Conservation (phyloP, 1,139 yeast genomes). For the Suhomyces ambrosiae region DNA sequence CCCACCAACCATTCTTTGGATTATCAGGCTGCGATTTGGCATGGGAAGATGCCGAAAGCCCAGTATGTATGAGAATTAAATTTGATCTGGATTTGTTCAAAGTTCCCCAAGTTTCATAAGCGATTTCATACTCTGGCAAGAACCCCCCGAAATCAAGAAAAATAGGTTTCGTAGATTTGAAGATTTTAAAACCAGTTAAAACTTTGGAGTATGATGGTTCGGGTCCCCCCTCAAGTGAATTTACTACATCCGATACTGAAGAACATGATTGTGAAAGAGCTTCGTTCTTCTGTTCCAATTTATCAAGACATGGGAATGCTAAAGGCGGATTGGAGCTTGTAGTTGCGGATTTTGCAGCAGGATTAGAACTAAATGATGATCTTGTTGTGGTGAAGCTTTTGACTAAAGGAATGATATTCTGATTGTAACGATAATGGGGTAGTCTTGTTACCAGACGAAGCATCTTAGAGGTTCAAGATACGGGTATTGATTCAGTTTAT, state of each 20-base stretch:
- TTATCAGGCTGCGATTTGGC: constrained; percentile 83
- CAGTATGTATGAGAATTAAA: constrained; percentile 83
- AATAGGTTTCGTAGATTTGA: constrained; percentile 57
- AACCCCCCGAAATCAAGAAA: constrained; percentile 81
- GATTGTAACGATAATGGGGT: background rate
- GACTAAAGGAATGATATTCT: background rate
- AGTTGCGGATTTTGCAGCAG: constrained; percentile 9
- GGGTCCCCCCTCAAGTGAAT: constrained; percentile 68
- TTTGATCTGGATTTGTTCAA: constrained; percentile 52
- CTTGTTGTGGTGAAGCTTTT: background rate
- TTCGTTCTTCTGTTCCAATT: constrained; percentile 62
- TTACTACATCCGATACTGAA: constrained; percentile 25
- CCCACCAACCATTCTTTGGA: constrained; percentile 92
- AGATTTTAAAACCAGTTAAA: constrained; percentile 67
- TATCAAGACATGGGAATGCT: constrained; percentile 86
- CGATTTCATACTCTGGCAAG: constrained; percentile 73
- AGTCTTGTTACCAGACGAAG: background rate
- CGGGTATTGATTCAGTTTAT: too few relatives aligned
- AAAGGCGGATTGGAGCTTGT: constrained; percentile 59
- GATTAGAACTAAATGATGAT: background rate
- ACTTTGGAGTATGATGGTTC: constrained; percentile 83
- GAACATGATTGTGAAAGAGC: constrained; percentile 33
- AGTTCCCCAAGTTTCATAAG: constrained; percentile 85
- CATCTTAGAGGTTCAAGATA: background rate
- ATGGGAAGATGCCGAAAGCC: constrained; percentile 90